phyloP scores from a whole-genome alignment of 805 yeast genomes.

The Starmera pachycereana region DNA sequence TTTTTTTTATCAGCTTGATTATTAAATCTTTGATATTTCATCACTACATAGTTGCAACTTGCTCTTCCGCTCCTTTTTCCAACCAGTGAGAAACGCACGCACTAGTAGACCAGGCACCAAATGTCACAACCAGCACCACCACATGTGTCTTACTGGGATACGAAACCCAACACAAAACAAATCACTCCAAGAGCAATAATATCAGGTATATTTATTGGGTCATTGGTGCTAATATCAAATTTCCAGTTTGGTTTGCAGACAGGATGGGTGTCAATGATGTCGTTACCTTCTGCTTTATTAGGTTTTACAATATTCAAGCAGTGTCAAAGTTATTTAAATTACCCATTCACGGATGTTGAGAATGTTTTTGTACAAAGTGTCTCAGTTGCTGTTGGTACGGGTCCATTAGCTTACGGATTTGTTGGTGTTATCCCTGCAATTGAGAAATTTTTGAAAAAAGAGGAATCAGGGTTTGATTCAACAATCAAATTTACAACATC shows the following conservation, averaged over 20 bases:
- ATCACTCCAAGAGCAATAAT: constrained; percentile 64
- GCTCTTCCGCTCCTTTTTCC: too few relatives aligned
- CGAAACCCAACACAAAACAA: constrained; percentile 49
- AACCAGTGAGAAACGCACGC: too few relatives aligned
- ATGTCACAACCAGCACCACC: neutral
- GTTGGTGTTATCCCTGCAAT: constrained; percentile 96
- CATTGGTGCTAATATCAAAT: constrained; percentile 77
- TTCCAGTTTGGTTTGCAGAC: constrained; percentile 96
- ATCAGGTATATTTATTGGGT: constrained; percentile 78
- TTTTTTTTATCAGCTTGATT: too few relatives aligned
- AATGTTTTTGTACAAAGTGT: constrained; percentile 87
- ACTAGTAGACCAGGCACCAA: too few relatives aligned
- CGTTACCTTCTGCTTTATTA: constrained; percentile 82
- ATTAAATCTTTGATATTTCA: too few relatives aligned
- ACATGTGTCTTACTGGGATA: constrained; percentile 22
- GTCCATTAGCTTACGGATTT: constrained; percentile 90
- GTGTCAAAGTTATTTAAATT: constrained; percentile 24
- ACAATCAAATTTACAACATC: constrained; percentile 26
- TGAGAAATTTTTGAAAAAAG: constrained; percentile 71
- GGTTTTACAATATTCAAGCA: constrained; percentile 78
- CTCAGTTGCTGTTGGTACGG: constrained; percentile 96
- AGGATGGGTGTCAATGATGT: constrained; percentile 99
- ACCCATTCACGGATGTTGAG: constrained; percentile 77
- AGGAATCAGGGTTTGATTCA: constrained; percentile 58
- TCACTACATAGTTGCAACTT: too few relatives aligned